Conservation (phyloP, 352 stramenopile species). For the Thalassiosira oceanica region DNA sequence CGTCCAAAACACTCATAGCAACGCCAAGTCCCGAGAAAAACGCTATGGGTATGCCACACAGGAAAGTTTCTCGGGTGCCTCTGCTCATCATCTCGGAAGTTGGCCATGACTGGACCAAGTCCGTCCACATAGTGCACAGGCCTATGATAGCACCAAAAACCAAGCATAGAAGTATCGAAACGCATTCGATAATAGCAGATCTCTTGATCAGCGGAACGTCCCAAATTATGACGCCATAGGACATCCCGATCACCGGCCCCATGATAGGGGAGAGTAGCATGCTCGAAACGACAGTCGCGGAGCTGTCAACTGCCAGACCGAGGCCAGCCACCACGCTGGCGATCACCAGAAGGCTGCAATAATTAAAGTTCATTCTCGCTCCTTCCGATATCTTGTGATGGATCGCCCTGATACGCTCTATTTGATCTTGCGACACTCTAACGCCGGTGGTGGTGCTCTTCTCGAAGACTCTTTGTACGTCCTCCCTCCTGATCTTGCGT, state of each 20-base stretch:
- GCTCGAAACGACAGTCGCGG: constrained; percentile 29
- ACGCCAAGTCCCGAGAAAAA: constrained; percentile 81
- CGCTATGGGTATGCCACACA: constrained; percentile 74
- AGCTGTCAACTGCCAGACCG: constrained; percentile 29
- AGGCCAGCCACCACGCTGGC: constrained; percentile 41
- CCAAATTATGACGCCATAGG: constrained; percentile 39
- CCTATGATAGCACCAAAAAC: constrained; percentile 27
- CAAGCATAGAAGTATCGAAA: constrained; percentile 39
- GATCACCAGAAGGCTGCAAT: constrained; percentile 27
- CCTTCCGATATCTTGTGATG: constrained; percentile 44
- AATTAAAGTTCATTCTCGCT: constrained; percentile 40
- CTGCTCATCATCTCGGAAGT: constrained; percentile 75
- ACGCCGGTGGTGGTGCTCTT: background rate
- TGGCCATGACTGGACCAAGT: constrained; percentile 43
- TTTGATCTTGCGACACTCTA: constrained; percentile 13
- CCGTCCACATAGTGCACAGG: constrained; percentile 17
- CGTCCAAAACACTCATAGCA: constrained; percentile 72
- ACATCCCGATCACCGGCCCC: constrained; percentile 38
- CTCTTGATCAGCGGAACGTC: constrained; percentile 26
- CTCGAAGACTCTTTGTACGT: constrained; percentile 1
- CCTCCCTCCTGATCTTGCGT: constrained; percentile 4
- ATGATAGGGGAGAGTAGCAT: constrained; percentile 39
- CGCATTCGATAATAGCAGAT: constrained; percentile 22
- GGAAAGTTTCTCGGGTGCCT: constrained; percentile 48
- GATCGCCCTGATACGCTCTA: constrained; percentile 35